Conservation (phyloP, 2,329 filamentous ascomycete species). For the Stemphylium vesicarium region DNA sequence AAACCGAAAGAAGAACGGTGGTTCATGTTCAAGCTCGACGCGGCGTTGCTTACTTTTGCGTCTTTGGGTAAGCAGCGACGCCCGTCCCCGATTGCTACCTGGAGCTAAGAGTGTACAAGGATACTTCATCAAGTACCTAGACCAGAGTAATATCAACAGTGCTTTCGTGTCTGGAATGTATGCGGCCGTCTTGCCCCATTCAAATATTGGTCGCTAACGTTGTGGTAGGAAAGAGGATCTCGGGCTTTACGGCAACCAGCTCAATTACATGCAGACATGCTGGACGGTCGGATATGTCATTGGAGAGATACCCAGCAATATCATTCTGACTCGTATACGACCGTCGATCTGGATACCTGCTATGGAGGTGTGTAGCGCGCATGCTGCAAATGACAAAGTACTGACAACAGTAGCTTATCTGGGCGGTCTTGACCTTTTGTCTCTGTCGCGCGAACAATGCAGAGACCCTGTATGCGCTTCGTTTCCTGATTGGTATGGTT, state of each 20-base stretch:
- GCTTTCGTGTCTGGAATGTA: slow-evolving; percentile 37
- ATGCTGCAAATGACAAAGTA: background rate
- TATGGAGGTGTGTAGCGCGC: slow-evolving; percentile 10
- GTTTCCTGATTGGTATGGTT: slow-evolving; percentile 11
- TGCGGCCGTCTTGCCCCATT: background rate
- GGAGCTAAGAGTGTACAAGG: background rate
- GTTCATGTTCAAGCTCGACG: slow-evolving; percentile 36
- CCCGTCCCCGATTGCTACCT: background rate
- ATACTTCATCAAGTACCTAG: slow-evolving; percentile 30
- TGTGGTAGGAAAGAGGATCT: slow-evolving; percentile 29
- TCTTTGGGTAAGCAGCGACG: slow-evolving; percentile 42
- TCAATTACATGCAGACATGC: slow-evolving; percentile 58
- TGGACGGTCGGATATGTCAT: slow-evolving; percentile 67
- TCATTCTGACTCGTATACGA: slow-evolving; percentile 30
- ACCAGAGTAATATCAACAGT: slow-evolving; percentile 33
- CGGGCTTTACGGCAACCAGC: slow-evolving; percentile 27
- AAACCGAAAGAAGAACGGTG: slow-evolving; percentile 28
- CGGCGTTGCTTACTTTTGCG: slow-evolving; percentile 57
- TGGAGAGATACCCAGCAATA: slow-evolving; percentile 30
- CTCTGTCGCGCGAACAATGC: slow-evolving; percentile 11
- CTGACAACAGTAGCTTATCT: slow-evolving; percentile 7
- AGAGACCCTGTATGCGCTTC: slow-evolving; percentile 19
- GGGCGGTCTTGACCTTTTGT: slow-evolving; percentile 10
- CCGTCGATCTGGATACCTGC: slow-evolving; percentile 15
- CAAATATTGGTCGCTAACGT: background rate